Base-by-base conservation (phyloP, 495 filamentous ascomycete species). In the Rusavskia elegans region DNA sequence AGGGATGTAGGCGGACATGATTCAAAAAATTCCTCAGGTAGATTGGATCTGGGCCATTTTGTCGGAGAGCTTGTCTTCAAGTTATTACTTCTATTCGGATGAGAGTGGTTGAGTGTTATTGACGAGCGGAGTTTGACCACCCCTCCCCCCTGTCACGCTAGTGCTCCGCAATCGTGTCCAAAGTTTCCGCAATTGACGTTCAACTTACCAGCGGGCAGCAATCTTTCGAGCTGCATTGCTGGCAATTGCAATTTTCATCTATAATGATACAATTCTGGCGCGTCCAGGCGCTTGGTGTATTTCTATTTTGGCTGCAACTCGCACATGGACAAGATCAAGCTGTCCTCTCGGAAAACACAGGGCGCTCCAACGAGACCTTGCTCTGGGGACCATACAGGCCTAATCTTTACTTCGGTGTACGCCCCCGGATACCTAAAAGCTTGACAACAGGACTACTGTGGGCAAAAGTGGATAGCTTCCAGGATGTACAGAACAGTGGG, bases 361-460 rank as follows among this genome's bases (percentile, higher is more conserved):
- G 61, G 48, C 70, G 79, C 51, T 85, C 82, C 59, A 95, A 95
- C 62, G 72, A 93, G 57, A 88, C 83, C 55, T 72, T 98, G 55
- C 70, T 96, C 78, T 98, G 92, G 92, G 93, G 93, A 5, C 88
- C 92, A 21, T 98, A 97, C 67, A 77, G 87, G 23, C 88, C 92
- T 5, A 95, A 96, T 58, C 70, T 98, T 23, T 98, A 98, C 69
- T 97, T 98, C 70, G 92, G 92, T 3, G 78, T 96, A 35, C 77
- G 87, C 9, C 89, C 92, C 50, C 78, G 89, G 41, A 80, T 97
- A 58, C 84, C 90, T 1, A 84, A 88, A 60, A 89, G 87, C 61
- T 65, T 98, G 52, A 77, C 81, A 64, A 79, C 85, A 2, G 89
- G 85, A 21, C 72, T 97, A 64, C 74, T 97, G 73, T 98, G 93